Conservation (phyloP, 2,329 filamentous ascomycete species). For the Fusarium sulawesiense region DNA sequence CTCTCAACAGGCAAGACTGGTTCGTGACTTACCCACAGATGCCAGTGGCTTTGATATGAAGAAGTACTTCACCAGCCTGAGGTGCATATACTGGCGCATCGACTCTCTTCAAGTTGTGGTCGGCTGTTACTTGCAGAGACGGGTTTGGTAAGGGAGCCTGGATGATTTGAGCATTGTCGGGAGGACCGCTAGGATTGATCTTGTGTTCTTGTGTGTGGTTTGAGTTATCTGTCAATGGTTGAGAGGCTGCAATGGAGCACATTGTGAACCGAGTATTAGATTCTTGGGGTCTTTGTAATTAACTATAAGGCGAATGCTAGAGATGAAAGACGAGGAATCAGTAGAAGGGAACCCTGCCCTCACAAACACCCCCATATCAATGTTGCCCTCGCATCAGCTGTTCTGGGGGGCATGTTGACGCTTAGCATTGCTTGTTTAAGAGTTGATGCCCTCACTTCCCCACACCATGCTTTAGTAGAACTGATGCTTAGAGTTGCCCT, state of each 20-base stretch:
- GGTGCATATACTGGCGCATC: slow-evolving; percentile 68
- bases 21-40: slow-evolving; percentile 66
- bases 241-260: slow-evolving; percentile 38
- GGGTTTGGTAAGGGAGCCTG: slow-evolving; percentile 49
- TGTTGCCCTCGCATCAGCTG: slow-evolving; percentile 31
- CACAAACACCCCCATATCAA: background rate
- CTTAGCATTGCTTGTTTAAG: slow-evolving; percentile 4
- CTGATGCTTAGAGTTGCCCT: slow-evolving; percentile 17
- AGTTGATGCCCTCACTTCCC: slow-evolving; percentile 3
- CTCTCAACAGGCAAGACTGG: background rate
- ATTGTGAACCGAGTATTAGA: slow-evolving; percentile 8
- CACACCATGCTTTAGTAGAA: background rate
- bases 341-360: background rate
- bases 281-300: background rate
- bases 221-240: slow-evolving; percentile 23
- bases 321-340: background rate
- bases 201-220: slow-evolving; percentile 31
- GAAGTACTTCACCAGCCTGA: slow-evolving; percentile 63
- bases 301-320: background rate
- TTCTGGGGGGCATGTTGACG: background rate
- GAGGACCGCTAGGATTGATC: slow-evolving; percentile 24
- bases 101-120: slow-evolving; percentile 67
- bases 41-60: slow-evolving; percentile 72
- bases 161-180: slow-evolving; percentile 27
- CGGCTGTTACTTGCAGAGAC: slow-evolving; percentile 62